A percentile compares a stretch with the other conserved stretches of the same genome.
phyloP scores from a whole-genome alignment of 75 land plant genomes.

The Isoetes taiwanensis region DNA sequence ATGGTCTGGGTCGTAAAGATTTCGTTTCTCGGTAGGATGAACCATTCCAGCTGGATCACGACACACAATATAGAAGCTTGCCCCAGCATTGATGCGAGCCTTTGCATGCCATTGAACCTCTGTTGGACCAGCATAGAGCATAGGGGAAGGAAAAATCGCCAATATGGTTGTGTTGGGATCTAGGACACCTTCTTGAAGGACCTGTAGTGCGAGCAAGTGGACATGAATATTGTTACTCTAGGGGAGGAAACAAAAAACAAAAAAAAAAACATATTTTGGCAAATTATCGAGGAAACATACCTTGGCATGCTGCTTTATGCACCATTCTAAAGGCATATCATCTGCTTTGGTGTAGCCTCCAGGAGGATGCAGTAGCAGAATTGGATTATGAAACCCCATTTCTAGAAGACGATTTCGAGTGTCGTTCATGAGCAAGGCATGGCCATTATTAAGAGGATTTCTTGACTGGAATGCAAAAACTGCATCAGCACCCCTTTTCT shows the following conservation, averaged over 20 bases:
- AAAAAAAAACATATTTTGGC: background rate
- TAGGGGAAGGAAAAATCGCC: conserved; percentile 91
- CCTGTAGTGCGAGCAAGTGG: too few relatives aligned
- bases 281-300: conserved; percentile 18
- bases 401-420: conserved; percentile 78
- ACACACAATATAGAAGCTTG: conserved; percentile 91
- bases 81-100: conserved; percentile 89
- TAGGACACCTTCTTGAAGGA: conserved; percentile 80
- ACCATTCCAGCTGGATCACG: conserved; percentile 99
- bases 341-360: conserved; percentile 95
- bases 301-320: conserved; percentile 97
- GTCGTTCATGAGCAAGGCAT: conserved; percentile 94
- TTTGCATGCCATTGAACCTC: conserved; percentile 99
- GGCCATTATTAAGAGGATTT: conserved; percentile 96
- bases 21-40: conserved; percentile 83
- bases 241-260: background rate
- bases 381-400: conserved; percentile 95
- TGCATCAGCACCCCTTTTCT: conserved; percentile 79
- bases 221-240: background rate
- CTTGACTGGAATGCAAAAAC: conserved; percentile 95
- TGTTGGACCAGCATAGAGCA: conserved; percentile 99
- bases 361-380: conserved; percentile 82
- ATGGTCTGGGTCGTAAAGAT: conserved; percentile 95
- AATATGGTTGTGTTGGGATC: conserved; percentile 93
- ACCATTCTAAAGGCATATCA: conserved; percentile 84